phyloP scores from a whole-genome alignment of 192 early-diverging fungal species.

The Coemansia brasiliensis region DNA sequence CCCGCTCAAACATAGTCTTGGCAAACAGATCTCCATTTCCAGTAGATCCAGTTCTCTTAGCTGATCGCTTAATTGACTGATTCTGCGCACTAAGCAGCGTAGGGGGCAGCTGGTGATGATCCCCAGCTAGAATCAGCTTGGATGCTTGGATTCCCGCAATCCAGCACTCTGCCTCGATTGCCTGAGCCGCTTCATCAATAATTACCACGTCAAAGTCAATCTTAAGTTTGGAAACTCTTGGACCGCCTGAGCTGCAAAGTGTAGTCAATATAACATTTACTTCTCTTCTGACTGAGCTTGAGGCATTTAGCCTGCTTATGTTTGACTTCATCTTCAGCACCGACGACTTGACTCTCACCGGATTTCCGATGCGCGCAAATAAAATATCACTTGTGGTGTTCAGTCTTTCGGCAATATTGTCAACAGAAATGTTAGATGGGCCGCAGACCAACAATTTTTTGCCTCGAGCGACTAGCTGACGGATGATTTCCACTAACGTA shows the following conservation, averaged over 20 bases:
- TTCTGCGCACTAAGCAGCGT: slow-evolving; percentile 57
- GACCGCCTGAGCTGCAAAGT: slow-evolving; percentile 65
- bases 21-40: slow-evolving; percentile 6
- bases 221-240: slow-evolving; percentile 3
- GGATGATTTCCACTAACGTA: slow-evolving; percentile 81
- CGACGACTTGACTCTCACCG: slow-evolving; percentile 70
- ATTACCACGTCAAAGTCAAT: slow-evolving; percentile 76
- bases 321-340: slow-evolving; percentile 43
- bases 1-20: slow-evolving; percentile 79
- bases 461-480: slow-evolving; percentile 63
- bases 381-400: slow-evolving; percentile 56
- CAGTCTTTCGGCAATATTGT: slow-evolving; percentile 86
- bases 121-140: slow-evolving; percentile 85
- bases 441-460: slow-evolving; percentile 82
- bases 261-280: slow-evolving; percentile 72
- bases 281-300: too few relatives aligned
- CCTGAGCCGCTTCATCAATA: slow-evolving; percentile 90
- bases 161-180: slow-evolving; percentile 85
- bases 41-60: not conserved
- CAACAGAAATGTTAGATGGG: slow-evolving; percentile 85
- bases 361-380: slow-evolving; percentile 81
- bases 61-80: not conserved
- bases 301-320: too few relatives aligned
- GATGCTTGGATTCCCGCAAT: slow-evolving; percentile 75
- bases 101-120: slow-evolving; percentile 86